phyloP scores from a whole-genome alignment of 2,329 filamentous ascomycete species.

The Calonectria hawksworthii region DNA sequence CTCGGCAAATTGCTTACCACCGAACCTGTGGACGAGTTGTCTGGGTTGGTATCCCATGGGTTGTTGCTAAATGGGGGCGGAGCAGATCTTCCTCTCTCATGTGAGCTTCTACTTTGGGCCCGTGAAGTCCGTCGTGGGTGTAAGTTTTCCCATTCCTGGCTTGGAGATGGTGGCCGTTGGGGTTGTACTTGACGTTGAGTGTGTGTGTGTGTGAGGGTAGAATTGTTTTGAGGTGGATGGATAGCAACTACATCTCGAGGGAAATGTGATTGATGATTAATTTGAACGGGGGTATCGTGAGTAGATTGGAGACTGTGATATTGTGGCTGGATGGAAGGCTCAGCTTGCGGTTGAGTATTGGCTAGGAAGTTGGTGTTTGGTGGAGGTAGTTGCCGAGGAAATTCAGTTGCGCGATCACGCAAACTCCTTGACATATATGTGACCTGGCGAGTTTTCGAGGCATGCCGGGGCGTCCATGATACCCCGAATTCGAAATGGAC shows the following conservation, averaged over 20 bases:
- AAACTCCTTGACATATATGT: slow-evolving; percentile 63
- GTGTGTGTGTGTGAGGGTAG: not conserved
- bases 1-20: slow-evolving; percentile 35
- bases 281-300: not conserved
- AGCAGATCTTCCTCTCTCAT: slow-evolving; percentile 63
- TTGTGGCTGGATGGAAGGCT: not conserved
- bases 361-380: slow-evolving; percentile 61
- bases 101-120: slow-evolving; percentile 45
- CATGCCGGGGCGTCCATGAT: slow-evolving; percentile 61
- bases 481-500: slow-evolving; percentile 67
- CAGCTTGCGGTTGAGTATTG: slow-evolving; percentile 20
- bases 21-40: slow-evolving; percentile 46
- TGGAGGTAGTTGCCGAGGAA: slow-evolving; percentile 61
- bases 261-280: not conserved
- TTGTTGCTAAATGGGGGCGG: slow-evolving; percentile 63
- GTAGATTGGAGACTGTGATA: not conserved
- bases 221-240: not conserved
- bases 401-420: slow-evolving; percentile 57
- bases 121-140: slow-evolving; percentile 35
- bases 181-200: not conserved
- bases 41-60: slow-evolving; percentile 59
- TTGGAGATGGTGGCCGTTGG: slow-evolving; percentile 5
- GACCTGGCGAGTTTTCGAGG: slow-evolving; percentile 59
- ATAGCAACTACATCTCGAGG: slow-evolving; percentile 14
- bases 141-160: slow-evolving; percentile 7